Percentiles rank a stretch among this genome's conserved stretches.
These are phyloP conservation scores for Ustilago curta DNA, from an alignment of 1,284 basidiomycete genomes.

Conservation along the genomic window DNA sequence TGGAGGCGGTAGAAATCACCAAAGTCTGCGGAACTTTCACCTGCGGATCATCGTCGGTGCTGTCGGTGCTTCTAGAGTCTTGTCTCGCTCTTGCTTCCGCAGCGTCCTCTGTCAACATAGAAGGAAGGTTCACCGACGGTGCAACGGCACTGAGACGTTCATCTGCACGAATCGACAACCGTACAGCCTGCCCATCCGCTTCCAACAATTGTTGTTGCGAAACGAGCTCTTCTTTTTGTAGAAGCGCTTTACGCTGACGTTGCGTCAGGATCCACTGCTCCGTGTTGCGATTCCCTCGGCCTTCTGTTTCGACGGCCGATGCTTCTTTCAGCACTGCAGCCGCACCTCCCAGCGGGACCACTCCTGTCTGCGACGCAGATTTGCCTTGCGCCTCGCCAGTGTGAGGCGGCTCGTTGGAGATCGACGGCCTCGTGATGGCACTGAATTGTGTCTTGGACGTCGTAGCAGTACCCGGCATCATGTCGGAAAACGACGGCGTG, in stretches of 20 bases:
- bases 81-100: slow-evolving; percentile 23
- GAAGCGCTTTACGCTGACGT: slow-evolving; percentile 28
- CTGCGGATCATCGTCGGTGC: slow-evolving; percentile 28
- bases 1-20: slow-evolving; percentile 42
- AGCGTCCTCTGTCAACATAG: neutral
- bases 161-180: slow-evolving; percentile 40
- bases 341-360: slow-evolving; percentile 18
- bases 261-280: slow-evolving; percentile 50
- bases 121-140: slow-evolving; percentile 6
- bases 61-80: slow-evolving; percentile 36
- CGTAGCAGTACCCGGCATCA: slow-evolving; percentile 30
- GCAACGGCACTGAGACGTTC: slow-evolving; percentile 16
- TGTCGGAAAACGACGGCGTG: slow-evolving; percentile 54
- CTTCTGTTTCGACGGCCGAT: neutral
- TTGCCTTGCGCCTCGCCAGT: slow-evolving; percentile 6
- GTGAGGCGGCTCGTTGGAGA: slow-evolving; percentile 16
- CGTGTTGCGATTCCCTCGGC: slow-evolving; percentile 28
- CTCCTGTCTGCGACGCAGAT: neutral
- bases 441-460: slow-evolving; percentile 29
- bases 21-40: slow-evolving; percentile 18
- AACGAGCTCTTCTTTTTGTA: slow-evolving; percentile 36
- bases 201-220: slow-evolving; percentile 24
- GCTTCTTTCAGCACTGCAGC: slow-evolving; percentile 19
- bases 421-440: slow-evolving; percentile 5
- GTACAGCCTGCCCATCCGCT: slow-evolving; percentile 11